phyloP scores from a whole-genome alignment of 2,329 filamentous ascomycete genomes.

The Colletotrichum lupini region DNA sequence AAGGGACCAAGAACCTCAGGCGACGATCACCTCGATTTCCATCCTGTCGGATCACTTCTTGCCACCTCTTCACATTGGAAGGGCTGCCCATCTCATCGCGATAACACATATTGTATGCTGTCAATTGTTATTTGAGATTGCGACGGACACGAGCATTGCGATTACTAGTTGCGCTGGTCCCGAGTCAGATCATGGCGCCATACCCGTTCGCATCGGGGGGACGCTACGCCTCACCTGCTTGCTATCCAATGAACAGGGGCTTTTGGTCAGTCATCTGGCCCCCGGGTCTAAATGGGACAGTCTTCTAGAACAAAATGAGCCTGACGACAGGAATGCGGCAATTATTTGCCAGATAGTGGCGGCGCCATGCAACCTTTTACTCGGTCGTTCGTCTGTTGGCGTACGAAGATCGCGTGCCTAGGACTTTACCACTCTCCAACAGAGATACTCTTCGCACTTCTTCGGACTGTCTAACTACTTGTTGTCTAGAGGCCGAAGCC shows the following conservation, averaged over 20 bases:
- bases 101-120: not conserved
- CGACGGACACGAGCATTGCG: not conserved
- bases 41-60: not conserved
- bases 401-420: slow-evolving; percentile 8
- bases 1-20: not conserved
- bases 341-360: slow-evolving; percentile 12
- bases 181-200: slow-evolving; percentile 19
- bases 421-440: not conserved
- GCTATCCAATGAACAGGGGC: slow-evolving; percentile 11
- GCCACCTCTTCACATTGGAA: not conserved
- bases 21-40: not conserved
- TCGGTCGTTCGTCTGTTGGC: not conserved
- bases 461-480: slow-evolving; percentile 17
- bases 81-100: not conserved
- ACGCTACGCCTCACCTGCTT: slow-evolving; percentile 5
- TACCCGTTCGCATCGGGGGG: not conserved
- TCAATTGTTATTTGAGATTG: slow-evolving; percentile 4
- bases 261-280: too few relatives aligned
- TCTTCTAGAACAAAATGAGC: slow-evolving; percentile 18
- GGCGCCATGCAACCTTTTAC: not conserved
- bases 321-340: not conserved
- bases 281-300: not conserved
- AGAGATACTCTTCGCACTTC: not conserved
- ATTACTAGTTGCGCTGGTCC: not conserved
- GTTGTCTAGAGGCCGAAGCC: not conserved